Conservation (phyloP, 345 rosid genomes). For the Eutrema yunnanense region DNA sequence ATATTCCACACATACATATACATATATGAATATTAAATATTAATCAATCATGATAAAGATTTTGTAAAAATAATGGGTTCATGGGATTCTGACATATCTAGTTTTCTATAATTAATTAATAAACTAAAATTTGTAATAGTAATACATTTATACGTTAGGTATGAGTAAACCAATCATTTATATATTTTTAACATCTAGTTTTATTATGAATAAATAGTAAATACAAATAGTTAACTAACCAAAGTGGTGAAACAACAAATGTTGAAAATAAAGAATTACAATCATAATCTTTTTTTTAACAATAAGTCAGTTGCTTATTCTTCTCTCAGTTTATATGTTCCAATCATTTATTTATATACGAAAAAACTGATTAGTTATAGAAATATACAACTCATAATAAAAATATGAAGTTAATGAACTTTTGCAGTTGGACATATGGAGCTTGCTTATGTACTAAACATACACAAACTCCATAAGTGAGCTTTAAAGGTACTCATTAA, state of each 20-base stretch:
- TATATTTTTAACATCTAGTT: no score
- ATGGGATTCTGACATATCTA: not conserved
- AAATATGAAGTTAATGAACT: not conserved
- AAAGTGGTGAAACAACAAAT: no score
- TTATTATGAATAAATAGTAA: no score
- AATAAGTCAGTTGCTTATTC: no score
- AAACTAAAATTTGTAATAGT: not conserved
- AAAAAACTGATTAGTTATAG: not conserved
- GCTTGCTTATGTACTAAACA: constrained; percentile 9
- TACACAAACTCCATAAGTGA: constrained; percentile 10
- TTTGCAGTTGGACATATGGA: not conserved
- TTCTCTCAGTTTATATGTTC: no score
- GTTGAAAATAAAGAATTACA: no score
- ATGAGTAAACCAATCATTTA: not conserved
- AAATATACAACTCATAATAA: not conserved
- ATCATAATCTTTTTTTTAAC: no score
- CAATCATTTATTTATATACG: not conserved
- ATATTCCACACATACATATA: not conserved
- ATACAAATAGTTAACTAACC: no score
- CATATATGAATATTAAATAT: not conserved
- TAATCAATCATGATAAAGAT: not conserved
- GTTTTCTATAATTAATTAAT: not conserved
- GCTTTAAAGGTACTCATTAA: constrained; percentile 28
- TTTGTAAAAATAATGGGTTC: not conserved
- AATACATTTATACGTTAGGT: not conserved